Conservation (phyloP, 1,284 basidiomycete species). For the Thecaphora thlaspeos region DNA sequence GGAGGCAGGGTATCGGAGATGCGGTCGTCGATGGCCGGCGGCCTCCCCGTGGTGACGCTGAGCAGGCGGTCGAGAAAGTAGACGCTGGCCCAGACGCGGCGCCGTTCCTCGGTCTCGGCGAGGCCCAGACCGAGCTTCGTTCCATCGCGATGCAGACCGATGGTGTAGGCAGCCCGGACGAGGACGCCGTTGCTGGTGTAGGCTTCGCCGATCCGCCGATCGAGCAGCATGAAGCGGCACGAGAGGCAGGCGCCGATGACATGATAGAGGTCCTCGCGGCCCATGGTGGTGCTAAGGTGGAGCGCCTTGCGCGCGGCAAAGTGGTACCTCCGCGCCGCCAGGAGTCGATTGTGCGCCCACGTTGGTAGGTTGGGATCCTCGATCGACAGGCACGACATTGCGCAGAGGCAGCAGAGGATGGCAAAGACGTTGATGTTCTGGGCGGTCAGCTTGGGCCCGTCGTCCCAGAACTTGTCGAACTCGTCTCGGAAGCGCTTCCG, state of each 20-base stretch:
- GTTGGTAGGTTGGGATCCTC: constrained; percentile 23
- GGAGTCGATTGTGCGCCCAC: constrained; percentile 21
- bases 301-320: constrained; percentile 36
- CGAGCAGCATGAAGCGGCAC: constrained; percentile 46
- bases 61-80: constrained; percentile 39
- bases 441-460: constrained; percentile 38
- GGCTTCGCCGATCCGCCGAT: constrained; percentile 41
- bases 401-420: constrained; percentile 36
- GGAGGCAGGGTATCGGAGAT: constrained; percentile 45
- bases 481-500: constrained; percentile 29
- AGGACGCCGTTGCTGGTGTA: constrained; percentile 38
- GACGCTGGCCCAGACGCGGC: constrained; percentile 46
- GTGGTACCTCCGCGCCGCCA: constrained; percentile 30
- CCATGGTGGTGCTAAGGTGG: constrained; percentile 36
- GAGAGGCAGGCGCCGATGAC: constrained; percentile 39
- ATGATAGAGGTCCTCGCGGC: constrained; percentile 42
- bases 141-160: constrained; percentile 54
- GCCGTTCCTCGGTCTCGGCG: constrained; percentile 37
- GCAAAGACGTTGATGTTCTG: constrained; percentile 47
- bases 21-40: constrained; percentile 44
- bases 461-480: constrained; percentile 33
- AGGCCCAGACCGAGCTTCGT: constrained; percentile 33
- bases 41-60: constrained; percentile 42
- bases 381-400: constrained; percentile 30
- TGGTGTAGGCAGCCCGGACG: constrained; percentile 38